Conservation (phyloP, 2,329 filamentous ascomycete genomes). For the Xylogone sp. region DNA sequence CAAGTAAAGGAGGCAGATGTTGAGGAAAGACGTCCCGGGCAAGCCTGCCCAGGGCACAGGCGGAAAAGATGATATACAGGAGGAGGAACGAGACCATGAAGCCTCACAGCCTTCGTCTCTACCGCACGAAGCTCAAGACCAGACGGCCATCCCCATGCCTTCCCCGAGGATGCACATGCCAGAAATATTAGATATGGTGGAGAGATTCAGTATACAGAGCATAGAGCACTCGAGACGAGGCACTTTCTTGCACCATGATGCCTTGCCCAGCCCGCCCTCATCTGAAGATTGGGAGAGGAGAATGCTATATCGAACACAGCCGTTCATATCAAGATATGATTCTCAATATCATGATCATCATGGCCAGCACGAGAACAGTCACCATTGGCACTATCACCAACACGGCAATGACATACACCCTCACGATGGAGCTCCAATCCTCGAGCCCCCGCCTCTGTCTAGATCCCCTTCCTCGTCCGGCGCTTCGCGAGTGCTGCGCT, state of each 20-base stretch:
- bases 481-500: not conserved
- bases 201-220: not conserved
- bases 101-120: not conserved
- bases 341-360: not conserved
- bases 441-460: not conserved
- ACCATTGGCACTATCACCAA: not conserved
- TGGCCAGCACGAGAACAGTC: too few species aligned
- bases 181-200: not conserved
- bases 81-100: not conserved
- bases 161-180: not conserved
- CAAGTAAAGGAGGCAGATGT: not conserved
- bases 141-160: not conserved
- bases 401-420: not conserved
- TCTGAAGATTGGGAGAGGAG: slow-evolving; percentile 1
- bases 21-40: not conserved
- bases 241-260: not conserved
- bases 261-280: not conserved
- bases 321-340: not conserved
- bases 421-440: not conserved
- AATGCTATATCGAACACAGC: not conserved
- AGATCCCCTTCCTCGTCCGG: not conserved
- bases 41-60: not conserved
- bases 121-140: not conserved
- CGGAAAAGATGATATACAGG: not conserved
- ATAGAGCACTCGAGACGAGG: not conserved